Base-by-base conservation (phyloP, 176 grass and related monocot genomes). In the Avena eriantha region DNA sequence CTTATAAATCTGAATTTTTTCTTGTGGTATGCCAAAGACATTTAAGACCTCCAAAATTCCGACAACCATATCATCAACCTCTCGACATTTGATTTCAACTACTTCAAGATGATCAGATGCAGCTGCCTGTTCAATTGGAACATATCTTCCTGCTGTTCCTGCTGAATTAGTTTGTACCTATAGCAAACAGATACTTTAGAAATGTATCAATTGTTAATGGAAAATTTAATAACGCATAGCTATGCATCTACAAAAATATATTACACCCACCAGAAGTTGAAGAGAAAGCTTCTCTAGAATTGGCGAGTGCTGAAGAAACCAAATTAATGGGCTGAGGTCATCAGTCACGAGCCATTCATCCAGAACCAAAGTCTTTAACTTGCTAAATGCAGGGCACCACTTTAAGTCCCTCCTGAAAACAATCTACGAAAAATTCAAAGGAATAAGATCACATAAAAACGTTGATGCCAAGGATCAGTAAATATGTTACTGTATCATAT, bases 381-480 rank as follows among this genome's bases (percentile, higher is more conserved):
- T 58, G 68, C 13, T 73, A 83, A 83, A 83, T 31, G 34, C 6
- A 83, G 35, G n/a, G 53, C 69, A 59, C 34, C 68, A 73, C 4
- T 72, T 57, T 45, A 83, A 47, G 58, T 73, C 81, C 51, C 68
- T 83, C 48, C 31, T 73, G 69, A 83, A 83, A 47, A 83, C 35
- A 60, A 59, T 60, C 68, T 83, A 9, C 1, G 4, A 22, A 73
- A 73, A 83, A 9, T 73, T 54, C 51, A 83, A 58, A 5, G 80
- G 9, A 13, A 16, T 13, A 70, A 71, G 8, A 55, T 71, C 10
- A 83, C 60, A 50, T 76, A 22, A 49, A 31, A 8, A 39, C 7
- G 36, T 49, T 23, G 22, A 49, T 21, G 1, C 13, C 5, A 9
- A 14, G 36, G 8, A 17, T 50, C 43, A 46, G 1, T 48, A 49